Conservation (phyloP, 2,329 filamentous ascomycete species). For the Ceratocystis variospora region DNA sequence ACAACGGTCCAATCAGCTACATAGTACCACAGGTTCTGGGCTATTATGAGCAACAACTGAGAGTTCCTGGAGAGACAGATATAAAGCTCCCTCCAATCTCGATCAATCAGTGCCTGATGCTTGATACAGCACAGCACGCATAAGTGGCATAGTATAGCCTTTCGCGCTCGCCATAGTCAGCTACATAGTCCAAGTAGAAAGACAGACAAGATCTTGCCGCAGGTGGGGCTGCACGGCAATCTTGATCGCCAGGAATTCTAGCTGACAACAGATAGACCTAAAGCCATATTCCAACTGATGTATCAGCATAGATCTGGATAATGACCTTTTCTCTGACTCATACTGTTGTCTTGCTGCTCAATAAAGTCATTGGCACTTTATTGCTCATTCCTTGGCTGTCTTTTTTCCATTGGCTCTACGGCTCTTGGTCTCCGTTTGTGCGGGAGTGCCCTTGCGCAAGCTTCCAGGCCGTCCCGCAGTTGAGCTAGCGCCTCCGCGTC, state of each 20-base stretch:
- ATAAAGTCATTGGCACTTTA: not conserved
- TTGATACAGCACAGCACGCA: no score
- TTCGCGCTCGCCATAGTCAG: not conserved
- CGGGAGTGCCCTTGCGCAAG: not conserved
- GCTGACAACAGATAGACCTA: not conserved
- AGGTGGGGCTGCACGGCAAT: not conserved
- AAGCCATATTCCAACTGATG: not conserved
- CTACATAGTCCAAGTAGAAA: not conserved
- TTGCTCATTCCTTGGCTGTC: constrained; percentile 12
- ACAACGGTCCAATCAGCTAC: not conserved
- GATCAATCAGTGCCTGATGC: no score
- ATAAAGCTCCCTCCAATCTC: no score
- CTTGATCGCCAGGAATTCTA: not conserved
- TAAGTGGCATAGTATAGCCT: no score
- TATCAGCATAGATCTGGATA: not conserved
- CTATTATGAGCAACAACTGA: no score
- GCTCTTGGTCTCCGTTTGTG: not conserved
- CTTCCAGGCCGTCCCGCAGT: not conserved
- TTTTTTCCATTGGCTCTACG: constrained; percentile 11
- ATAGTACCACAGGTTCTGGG: not conserved
- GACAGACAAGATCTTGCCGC: not conserved
- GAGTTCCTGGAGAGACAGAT: no score
- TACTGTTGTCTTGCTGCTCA: not conserved
- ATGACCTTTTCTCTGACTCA: not conserved
- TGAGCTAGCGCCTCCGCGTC: constrained; percentile 25